phyloP scores from a whole-genome alignment of 192 early-diverging fungal species.

The Coemansia sp. region DNA sequence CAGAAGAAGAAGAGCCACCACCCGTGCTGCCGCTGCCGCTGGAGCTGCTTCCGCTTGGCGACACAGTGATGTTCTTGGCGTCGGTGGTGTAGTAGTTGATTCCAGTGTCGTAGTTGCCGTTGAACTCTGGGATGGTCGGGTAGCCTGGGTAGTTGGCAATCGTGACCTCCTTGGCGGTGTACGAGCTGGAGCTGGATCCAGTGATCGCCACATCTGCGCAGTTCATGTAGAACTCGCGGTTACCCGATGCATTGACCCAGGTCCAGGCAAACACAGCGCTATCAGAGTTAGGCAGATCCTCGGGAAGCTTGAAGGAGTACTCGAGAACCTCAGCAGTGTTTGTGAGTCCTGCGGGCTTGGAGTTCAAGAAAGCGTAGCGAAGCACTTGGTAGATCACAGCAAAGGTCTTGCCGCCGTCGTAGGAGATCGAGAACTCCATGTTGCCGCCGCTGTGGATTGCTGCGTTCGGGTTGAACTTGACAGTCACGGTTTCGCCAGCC shows the following conservation, averaged over 20 bases:
- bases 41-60: constrained; percentile 18
- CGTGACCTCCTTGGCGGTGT: constrained; percentile 33
- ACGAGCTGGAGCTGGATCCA: constrained; percentile 27
- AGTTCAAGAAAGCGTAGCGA: constrained; percentile 30
- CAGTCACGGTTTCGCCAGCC: constrained; percentile 34
- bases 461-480: constrained; percentile 30
- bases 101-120: constrained; percentile 38
- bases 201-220: constrained; percentile 40
- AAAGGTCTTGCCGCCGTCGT: constrained; percentile 56
- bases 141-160: constrained; percentile 47
- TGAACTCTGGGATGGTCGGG: constrained; percentile 57
- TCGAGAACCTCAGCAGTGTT: constrained; percentile 18
- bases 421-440: constrained; percentile 61
- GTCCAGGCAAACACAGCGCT: constrained; percentile 62
- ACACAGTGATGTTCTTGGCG: constrained; percentile 31
- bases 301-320: constrained; percentile 60
- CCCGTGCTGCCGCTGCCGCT: constrained; percentile 4
- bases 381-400: constrained; percentile 59
- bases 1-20: constrained; percentile 5
- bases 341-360: constrained; percentile 15
- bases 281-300: constrained; percentile 52
- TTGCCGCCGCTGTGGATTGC: constrained; percentile 56
- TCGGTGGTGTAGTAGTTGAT: constrained; percentile 30
- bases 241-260: constrained; percentile 65
- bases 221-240: constrained; percentile 55